A percentile compares a stretch with the other conserved stretches of the same genome.
Conservation (phyloP, 257 asterid species). For the Solanum tacnaense region DNA sequence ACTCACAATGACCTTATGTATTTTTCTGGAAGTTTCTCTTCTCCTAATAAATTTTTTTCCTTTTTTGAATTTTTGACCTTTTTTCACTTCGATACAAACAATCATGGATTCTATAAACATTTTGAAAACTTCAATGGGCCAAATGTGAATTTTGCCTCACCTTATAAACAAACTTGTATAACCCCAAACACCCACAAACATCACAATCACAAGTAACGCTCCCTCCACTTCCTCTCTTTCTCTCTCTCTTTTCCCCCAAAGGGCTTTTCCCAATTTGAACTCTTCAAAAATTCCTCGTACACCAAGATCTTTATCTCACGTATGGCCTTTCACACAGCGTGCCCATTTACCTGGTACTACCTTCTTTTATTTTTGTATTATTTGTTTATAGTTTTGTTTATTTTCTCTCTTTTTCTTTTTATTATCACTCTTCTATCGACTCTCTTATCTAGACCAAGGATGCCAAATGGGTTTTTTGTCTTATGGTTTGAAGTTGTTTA, state of each 20-base stretch:
- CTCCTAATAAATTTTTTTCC: not conserved
- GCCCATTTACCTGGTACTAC: constrained; percentile 95
- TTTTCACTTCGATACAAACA: not conserved
- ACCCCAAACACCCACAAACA: constrained; percentile 2
- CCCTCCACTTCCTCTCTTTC: not conserved
- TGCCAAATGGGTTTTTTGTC: constrained; percentile 1
- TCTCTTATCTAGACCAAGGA: not conserved
- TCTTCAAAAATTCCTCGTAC: constrained; percentile 14
- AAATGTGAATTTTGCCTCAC: not conserved
- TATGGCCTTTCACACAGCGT: constrained; percentile 98
- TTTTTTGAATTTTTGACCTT: not conserved
- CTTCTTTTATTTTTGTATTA: not conserved
- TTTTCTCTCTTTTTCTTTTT: not conserved
- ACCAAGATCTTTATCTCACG: constrained; percentile 10
- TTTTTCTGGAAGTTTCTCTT: not conserved
- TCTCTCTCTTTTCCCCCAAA: not conserved
- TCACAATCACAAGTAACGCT: not conserved
- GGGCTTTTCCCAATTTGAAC: constrained; percentile 7
- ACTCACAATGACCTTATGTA: not conserved
- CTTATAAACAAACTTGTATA: not conserved
- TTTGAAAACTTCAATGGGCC: constrained; percentile 5
- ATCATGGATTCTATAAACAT: not conserved
- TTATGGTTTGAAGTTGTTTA: constrained; percentile 1
- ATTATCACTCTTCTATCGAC: not conserved
- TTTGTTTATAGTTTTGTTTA: not conserved